phyloP scores from a whole-genome alignment of 108 stramenopile genomes.

The Skeletonema menzelii region DNA sequence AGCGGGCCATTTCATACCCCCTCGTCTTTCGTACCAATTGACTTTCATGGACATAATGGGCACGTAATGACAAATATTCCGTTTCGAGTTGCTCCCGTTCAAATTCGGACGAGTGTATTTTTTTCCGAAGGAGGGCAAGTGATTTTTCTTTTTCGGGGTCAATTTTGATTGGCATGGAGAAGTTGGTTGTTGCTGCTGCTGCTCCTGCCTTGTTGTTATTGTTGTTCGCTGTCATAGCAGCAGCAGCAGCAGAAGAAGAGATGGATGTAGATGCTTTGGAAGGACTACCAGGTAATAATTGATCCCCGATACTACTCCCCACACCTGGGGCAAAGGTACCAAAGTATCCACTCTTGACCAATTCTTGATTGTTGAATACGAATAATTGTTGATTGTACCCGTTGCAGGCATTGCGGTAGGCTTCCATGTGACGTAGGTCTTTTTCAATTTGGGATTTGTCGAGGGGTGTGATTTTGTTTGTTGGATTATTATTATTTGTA shows the following conservation, averaged over 20 bases:
- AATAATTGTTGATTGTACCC: conserved; percentile 78
- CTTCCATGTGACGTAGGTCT: conserved; percentile 86
- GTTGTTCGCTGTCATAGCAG: neutral
- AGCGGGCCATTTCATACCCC: conserved; percentile 44
- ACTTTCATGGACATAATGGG: conserved; percentile 77
- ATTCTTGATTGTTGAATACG: conserved; percentile 59
- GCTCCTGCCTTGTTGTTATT: neutral
- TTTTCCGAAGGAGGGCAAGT: conserved; percentile 61
- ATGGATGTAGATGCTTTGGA: too few species aligned
- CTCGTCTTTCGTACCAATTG: conserved; percentile 57
- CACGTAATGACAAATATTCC: conserved; percentile 75
- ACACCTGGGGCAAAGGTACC: conserved; percentile 44
- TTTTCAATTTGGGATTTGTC: conserved; percentile 68
- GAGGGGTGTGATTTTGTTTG: conserved; percentile 31
- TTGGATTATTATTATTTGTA: neutral
- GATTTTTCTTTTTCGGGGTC: conserved; percentile 93
- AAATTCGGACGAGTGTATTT: conserved; percentile 72
- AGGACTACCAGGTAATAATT: neutral
- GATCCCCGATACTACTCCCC: conserved; percentile 9
- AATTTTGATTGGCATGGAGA: conserved; percentile 78
- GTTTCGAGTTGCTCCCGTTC: conserved; percentile 76
- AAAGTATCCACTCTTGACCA: conserved; percentile 42
- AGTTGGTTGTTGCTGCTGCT: neutral
- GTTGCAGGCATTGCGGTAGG: conserved; percentile 67
- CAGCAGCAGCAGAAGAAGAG: neutral